phyloP scores from a whole-genome alignment of 1,284 basidiomycete species.

The Ceratobasidium sp. region DNA sequence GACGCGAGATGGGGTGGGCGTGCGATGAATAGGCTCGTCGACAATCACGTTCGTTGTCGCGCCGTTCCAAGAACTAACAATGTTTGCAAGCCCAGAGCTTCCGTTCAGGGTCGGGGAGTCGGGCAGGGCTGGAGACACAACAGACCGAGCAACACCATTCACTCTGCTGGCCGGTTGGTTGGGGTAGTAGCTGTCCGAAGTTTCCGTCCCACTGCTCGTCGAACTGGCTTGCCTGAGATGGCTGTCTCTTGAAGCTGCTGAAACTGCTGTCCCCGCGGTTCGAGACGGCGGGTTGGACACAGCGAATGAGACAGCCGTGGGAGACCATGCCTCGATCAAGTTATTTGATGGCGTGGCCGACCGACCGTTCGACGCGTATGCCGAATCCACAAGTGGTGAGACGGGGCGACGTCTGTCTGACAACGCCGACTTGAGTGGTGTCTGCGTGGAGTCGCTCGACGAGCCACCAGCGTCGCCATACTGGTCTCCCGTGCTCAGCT shows the following conservation, averaged over 20 bases:
- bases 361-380: slow-evolving; percentile 18
- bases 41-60: slow-evolving; percentile 36
- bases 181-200: slow-evolving; percentile 14
- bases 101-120: slow-evolving; percentile 66
- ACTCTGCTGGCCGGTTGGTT: background rate
- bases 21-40: slow-evolving; percentile 33
- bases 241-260: background rate
- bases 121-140: slow-evolving; percentile 67
- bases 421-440: slow-evolving; percentile 40
- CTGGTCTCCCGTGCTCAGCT: slow-evolving; percentile 25
- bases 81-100: slow-evolving; percentile 44
- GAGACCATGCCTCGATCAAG: slow-evolving; percentile 35
- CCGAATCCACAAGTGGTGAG: slow-evolving; percentile 35
- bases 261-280: background rate
- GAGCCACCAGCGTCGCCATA: slow-evolving; percentile 24
- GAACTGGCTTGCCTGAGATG: slow-evolving; percentile 14
- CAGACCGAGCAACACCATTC: slow-evolving; percentile 55
- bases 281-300: slow-evolving; percentile 6
- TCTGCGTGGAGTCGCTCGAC: slow-evolving; percentile 30
- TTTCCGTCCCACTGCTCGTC: slow-evolving; percentile 8
- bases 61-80: slow-evolving; percentile 37
- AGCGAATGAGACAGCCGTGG: slow-evolving; percentile 30
- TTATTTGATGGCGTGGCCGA: slow-evolving; percentile 30
- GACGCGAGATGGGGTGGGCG: slow-evolving; percentile 32
- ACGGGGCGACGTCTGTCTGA: slow-evolving; percentile 29